These are phyloP conservation scores for Chaetoceros tenuissimus DNA, from an alignment of 108 stramenopile genomes.

Conservation along the genomic window DNA sequence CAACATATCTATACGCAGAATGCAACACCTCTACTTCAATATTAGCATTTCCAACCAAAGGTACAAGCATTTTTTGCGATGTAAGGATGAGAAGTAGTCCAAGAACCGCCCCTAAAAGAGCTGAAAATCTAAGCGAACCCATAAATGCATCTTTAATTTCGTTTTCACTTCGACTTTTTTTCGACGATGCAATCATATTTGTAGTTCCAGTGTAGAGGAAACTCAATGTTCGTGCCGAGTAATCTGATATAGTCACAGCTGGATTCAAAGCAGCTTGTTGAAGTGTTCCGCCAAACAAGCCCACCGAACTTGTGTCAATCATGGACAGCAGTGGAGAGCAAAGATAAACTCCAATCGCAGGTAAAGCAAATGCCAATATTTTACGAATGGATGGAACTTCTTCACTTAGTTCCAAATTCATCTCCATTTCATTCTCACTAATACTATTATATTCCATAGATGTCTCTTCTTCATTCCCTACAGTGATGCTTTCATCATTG, in stretches of 20 bases:
- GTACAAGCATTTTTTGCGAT: constrained; percentile 27
- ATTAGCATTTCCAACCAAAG: constrained; percentile 65
- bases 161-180: constrained; percentile 13
- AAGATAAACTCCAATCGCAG: constrained; percentile 80
- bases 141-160: constrained; percentile 12
- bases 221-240: constrained; percentile 1
- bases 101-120: constrained; percentile 52
- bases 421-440: neutral
- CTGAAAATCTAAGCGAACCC: constrained; percentile 56
- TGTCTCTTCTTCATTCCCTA: neutral
- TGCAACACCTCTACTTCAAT: constrained; percentile 51
- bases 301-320: constrained; percentile 77
- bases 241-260: constrained; percentile 71
- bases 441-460: neutral
- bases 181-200: constrained; percentile 64
- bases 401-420: no score
- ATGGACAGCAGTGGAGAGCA: constrained; percentile 69
- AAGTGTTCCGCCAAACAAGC: constrained; percentile 62
- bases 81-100: constrained; percentile 37
- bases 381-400: constrained; percentile 37
- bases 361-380: constrained; percentile 69
- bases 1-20: constrained; percentile 69
- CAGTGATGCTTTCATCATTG: neutral
- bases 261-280: constrained; percentile 85
- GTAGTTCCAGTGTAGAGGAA: constrained; percentile 73